Percentiles rank a stretch among this genome's conserved stretches.
Evolutionary conservation across 129 eudicot genomes (phyloP).

Genomic region (Kitagawia praeruptora): DNA sequence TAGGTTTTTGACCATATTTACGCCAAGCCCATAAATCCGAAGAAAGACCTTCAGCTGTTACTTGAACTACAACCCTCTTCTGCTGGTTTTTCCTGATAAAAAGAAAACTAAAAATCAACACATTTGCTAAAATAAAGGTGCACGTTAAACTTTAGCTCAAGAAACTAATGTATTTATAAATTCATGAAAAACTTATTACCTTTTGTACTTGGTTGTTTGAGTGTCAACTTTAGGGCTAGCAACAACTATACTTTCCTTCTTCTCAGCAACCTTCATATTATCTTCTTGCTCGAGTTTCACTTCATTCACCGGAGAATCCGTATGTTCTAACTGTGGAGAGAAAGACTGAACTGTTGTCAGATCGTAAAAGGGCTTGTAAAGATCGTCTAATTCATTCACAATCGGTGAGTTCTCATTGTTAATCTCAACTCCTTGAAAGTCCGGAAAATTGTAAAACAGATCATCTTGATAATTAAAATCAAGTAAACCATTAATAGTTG

Average conservation of each 20-base stretch:
- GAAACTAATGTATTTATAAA: neutral
- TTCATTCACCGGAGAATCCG: constrained; percentile 9
- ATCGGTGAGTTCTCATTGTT: neutral
- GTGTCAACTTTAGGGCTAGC: constrained; percentile 13
- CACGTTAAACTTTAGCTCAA: neutral
- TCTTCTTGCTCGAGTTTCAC: constrained; percentile 14
- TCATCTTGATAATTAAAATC: constrained; percentile 7
- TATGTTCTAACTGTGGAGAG: constrained; percentile 13
- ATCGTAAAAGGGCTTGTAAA: constrained; percentile 53
- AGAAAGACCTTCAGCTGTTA: constrained; percentile 50
- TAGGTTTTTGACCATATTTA: constrained; percentile 88
- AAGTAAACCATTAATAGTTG: constrained; percentile 1
- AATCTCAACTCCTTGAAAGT: constrained; percentile 13
- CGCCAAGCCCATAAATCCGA: constrained; percentile 98
- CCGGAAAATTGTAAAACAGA: constrained; percentile 22
- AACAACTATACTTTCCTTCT: neutral
- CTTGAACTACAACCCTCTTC: constrained; percentile 60
- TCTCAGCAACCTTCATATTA: constrained; percentile 9
- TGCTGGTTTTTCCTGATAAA: constrained; percentile 69
- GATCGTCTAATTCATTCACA: constrained; percentile 38
- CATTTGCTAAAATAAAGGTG: neutral
- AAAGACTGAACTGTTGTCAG: constrained; percentile 1
- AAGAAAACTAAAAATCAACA: constrained; percentile 7
- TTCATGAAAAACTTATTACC: constrained; percentile 17
- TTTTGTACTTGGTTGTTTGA: constrained; percentile 50